Percentiles rank a stretch among this genome's conserved stretches.
Evolutionary conservation across 495 filamentous ascomycete species (phyloP).

Genomic region (Penicillium coprophilum): DNA sequence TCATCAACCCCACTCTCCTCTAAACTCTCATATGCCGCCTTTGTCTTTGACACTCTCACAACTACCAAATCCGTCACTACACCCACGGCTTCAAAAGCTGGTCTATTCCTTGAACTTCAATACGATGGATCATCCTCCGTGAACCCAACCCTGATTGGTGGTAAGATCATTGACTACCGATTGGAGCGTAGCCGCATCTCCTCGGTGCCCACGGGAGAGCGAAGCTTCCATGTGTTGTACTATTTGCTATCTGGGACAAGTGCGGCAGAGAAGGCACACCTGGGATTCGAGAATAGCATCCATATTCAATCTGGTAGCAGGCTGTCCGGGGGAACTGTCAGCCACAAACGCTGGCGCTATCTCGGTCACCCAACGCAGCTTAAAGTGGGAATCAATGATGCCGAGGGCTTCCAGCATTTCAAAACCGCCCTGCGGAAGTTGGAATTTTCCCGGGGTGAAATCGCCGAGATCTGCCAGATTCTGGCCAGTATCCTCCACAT

Average conservation of each 20-base stretch:
- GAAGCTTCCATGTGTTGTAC: constrained; percentile 94
- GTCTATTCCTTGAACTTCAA: constrained; percentile 92
- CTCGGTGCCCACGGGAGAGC: constrained; percentile 87
- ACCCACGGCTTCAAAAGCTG: constrained; percentile 91
- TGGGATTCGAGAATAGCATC: constrained; percentile 70
- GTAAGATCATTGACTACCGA: constrained; percentile 90
- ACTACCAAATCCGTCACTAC: constrained; percentile 97
- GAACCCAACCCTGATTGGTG: constrained; percentile 82
- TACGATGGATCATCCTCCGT: constrained; percentile 85
- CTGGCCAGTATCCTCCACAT: constrained; percentile 90
- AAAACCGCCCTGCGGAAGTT: constrained; percentile 92
- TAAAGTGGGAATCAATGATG: constrained; percentile 94
- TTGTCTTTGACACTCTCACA: constrained; percentile 92
- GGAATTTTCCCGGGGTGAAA: constrained; percentile 88
- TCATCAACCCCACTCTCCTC: constrained; percentile 89
- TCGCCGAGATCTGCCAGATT: constrained; percentile 94
- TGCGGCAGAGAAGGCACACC: constrained; percentile 80
- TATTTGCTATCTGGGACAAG: constrained; percentile 93
- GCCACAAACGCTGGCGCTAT: constrained; percentile 86
- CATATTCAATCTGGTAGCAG: constrained; percentile 46
- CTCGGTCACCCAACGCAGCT: constrained; percentile 94
- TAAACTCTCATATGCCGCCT: constrained; percentile 89
- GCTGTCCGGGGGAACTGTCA: constrained; percentile 50
- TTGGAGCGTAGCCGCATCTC: constrained; percentile 88
- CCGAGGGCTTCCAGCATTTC: constrained; percentile 94